Evolutionary conservation across 805 yeast species (phyloP), one percentile per base, ranked within the genome.

Genomic region (Candida piceae): DNA sequence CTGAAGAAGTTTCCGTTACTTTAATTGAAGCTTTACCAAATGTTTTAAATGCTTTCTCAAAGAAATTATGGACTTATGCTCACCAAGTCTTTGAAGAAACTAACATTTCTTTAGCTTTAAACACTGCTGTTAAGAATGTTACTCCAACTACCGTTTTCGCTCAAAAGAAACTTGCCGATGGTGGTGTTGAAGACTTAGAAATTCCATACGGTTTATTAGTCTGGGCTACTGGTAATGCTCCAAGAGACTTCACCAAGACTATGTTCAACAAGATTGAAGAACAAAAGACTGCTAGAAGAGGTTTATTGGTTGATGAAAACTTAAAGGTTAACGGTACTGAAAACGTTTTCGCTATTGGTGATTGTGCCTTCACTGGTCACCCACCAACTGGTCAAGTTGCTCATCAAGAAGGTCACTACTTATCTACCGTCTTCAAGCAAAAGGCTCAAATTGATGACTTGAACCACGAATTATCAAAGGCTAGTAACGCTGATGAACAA

Each of bases 371-470:
- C 59, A 70, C 77, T 42, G 71, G 71, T 53, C 68, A 56, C 48
- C 75, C 77, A 30, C 78, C 78, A 39, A 72, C 78, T 42, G 78
- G 75, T 26, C 78, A 72, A 59, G 78, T 72, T 38, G 78, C 78
- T 29, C 72, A 70, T 66, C 77, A 72, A 57, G 72, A 70, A 53
- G 77, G 76, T 50, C 60, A 58, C 44, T 72, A 57, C 58, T 64
- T 72, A 53, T 73, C 73, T 32, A 45, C 47, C 17, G 66, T 63
- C 44, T 70, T 72, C 55, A 58, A 58, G 51, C 62, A 58, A 46
- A 60, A 67, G 48, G 67, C 70, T 50, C 67, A 61, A 35, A 56
- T 69, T 34, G 76, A 69, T 34, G 51, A 64, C 20, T 48, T 70
- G 43, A 55, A 70, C 45, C 58, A 60, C 49, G 60, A 62, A 44